Evolutionary conservation across 768 basidiomycete genomes (phyloP).

Genomic region (Serendipita sp.): DNA sequence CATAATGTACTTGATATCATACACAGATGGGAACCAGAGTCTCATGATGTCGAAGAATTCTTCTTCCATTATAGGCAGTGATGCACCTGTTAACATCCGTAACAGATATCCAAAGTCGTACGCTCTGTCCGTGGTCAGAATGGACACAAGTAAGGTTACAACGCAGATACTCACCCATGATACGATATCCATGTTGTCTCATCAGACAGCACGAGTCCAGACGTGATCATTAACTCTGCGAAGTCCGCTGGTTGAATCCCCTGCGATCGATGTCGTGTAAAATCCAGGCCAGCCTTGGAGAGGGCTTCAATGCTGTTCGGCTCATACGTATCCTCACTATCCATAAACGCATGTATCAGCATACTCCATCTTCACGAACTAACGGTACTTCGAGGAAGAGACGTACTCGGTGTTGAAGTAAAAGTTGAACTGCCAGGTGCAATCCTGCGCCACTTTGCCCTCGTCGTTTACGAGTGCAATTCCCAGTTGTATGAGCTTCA

Average conservation of each 20-base stretch:
- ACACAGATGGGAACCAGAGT: slow-evolving; percentile 91
- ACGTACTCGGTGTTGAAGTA: slow-evolving; percentile 72
- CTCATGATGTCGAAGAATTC: slow-evolving; percentile 74
- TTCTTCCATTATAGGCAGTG: slow-evolving; percentile 77
- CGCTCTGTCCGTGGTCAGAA: slow-evolving; percentile 31
- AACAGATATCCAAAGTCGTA: slow-evolving; percentile 99
- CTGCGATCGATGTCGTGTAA: slow-evolving; percentile 79
- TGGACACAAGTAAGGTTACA: not conserved
- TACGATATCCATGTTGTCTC: slow-evolving; percentile 96
- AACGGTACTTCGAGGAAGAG: not conserved
- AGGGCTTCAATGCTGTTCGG: slow-evolving; percentile 94
- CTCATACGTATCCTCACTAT: slow-evolving; percentile 93
- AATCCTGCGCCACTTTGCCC: slow-evolving; percentile 79
- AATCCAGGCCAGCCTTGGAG: slow-evolving; percentile 90
- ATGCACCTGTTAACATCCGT: slow-evolving; percentile 66
- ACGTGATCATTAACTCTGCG: slow-evolving; percentile 92
- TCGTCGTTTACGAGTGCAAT: slow-evolving; percentile 89
- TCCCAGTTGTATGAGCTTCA: slow-evolving; percentile 95
- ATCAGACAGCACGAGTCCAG: slow-evolving; percentile 73
- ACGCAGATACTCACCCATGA: slow-evolving; percentile 54
- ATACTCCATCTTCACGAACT: slow-evolving; percentile 8
- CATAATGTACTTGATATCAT: slow-evolving; percentile 97
- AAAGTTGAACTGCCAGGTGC: slow-evolving; percentile 99
- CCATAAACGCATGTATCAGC: not conserved
- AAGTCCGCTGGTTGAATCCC: slow-evolving; percentile 90